Evolutionary conservation across 164 flowering plant genomes (phyloP), one percentile per base, ranked within the genome.

Genomic region (Vitis rotundifolia): DNA sequence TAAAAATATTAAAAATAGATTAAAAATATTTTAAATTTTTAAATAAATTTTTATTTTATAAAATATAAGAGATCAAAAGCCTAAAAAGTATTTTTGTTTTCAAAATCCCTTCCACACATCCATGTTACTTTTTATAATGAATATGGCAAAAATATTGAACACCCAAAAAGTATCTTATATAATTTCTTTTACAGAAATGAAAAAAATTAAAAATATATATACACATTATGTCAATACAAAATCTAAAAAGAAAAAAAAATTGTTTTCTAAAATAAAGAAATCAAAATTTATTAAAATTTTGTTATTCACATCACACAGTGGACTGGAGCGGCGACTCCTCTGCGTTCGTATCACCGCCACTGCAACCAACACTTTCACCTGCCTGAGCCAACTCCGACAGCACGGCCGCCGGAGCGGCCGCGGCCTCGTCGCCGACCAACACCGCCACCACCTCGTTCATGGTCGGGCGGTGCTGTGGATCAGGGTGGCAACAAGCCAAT

Each of bases 401-500:
- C 53, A 73, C 50, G 15, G 69, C 79, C 8, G 68, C 63, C n/a
- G 82, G 80, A 0, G 75, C 63, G 8, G 77, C 79, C 3, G 77
- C 74, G 56, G 31, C 73, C 51, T 63, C 62, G 19, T 75, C 78
- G 1, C 82, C 80, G 2, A 82, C 18, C 69, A 89, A 70, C 7
- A 86, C 31, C 1, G 82, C 80, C n/a, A 86, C 87, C 16, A 91
- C 89, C 48, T 88, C 88, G 75, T 77, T 85, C 92, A 94, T 89
- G 12, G 73, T 77, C 0, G 98, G 98, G 69, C 97, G 73, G 3
- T 73, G 73, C 3, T 15, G 60, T 0, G 96, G 93, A 26, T 89
- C 88, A 0, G 96, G 92, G 69, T 88, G 91, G 64, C 91, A 86
- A 73, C 97, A 92, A 63, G 86, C 84, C 66, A 93, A 70, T 10